A percentile compares a stretch with the other conserved stretches of the same genome.
Evolutionary conservation across 1,284 basidiomycete species (phyloP).

Genomic region (Marasmius tenuissimus): DNA sequence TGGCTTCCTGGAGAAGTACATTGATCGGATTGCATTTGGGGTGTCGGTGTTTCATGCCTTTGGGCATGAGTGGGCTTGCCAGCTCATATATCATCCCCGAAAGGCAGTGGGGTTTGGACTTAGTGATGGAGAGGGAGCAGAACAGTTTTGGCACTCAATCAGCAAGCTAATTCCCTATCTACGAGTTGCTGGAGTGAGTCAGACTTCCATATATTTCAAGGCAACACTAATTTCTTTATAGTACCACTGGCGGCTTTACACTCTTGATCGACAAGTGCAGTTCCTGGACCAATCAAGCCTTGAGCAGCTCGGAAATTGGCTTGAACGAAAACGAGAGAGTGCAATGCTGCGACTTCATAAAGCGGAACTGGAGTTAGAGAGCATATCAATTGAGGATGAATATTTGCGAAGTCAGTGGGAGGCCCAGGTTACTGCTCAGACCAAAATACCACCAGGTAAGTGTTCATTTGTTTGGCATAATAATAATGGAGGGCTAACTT

Average conservation of each 20-base stretch:
- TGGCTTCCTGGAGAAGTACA: slow-evolving; percentile 15
- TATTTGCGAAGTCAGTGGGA: no score
- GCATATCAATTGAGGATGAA: no score
- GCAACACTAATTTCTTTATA: no score
- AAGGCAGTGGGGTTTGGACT: slow-evolving; percentile 27
- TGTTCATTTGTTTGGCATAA: no score
- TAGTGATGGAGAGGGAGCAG: slow-evolving; percentile 33
- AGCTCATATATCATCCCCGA: slow-evolving; percentile 28
- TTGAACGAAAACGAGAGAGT: slow-evolving; percentile 9
- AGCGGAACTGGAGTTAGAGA: no score
- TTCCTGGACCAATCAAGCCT: slow-evolving; percentile 10
- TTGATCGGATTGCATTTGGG: slow-evolving; percentile 17
- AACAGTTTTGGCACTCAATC: slow-evolving; percentile 30
- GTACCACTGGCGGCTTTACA: slow-evolving; percentile 21
- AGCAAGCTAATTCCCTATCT: slow-evolving; percentile 22
- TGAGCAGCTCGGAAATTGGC: slow-evolving; percentile 16
- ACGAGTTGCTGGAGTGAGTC: slow-evolving; percentile 26
- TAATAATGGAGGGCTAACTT: no score
- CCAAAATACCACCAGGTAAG: no score
- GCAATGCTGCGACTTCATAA: no score
- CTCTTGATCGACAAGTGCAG: slow-evolving; percentile 23
- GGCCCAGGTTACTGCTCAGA: no score
- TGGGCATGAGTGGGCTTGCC: slow-evolving; percentile 28
- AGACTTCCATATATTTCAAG: no score
- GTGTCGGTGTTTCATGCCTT: slow-evolving; percentile 29